A percentile compares a stretch with the other conserved stretches of the same genome.
These are phyloP conservation scores for Nymphaea colorata DNA, from an alignment of 164 flowering plant genomes.

Conservation along the genomic window DNA sequence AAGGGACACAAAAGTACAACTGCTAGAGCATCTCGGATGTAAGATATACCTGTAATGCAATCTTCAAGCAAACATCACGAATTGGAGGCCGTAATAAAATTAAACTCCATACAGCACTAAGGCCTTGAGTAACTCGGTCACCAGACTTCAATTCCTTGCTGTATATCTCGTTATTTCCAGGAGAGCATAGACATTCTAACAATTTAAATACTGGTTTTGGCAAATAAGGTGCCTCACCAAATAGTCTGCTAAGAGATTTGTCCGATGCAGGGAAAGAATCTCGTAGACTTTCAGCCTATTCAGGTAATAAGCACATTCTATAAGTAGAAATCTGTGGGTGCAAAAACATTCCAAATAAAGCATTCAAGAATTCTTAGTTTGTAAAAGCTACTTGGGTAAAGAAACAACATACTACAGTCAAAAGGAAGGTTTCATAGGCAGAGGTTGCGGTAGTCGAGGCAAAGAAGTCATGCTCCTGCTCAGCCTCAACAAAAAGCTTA, in stretches of 20 bases:
- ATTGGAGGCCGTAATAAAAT: conserved; percentile 73
- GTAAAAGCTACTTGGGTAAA: not conserved
- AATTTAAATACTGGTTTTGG: conserved; percentile 60
- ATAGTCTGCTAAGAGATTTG: conserved; percentile 79
- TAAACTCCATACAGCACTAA: conserved; percentile 83
- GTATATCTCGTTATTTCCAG: conserved; percentile 36
- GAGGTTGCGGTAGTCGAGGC: conserved; percentile 84
- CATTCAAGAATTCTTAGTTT: too few relatives aligned
- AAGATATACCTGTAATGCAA: conserved; percentile 59
- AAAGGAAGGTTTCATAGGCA: conserved; percentile 70
- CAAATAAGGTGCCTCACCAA: conserved; percentile 78
- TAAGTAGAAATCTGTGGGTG: too few relatives aligned
- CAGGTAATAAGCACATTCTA: not conserved
- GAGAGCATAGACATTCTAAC: conserved; percentile 74
- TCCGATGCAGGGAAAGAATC: conserved; percentile 94
- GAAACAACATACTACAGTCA: conserved; percentile 59
- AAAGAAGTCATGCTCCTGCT: conserved; percentile 75
- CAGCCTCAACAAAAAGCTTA: conserved; percentile 76
- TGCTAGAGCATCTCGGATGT: too few relatives aligned
- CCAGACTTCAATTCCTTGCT: conserved; percentile 68
- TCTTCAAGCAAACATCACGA: conserved; percentile 76
- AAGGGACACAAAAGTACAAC: too few relatives aligned
- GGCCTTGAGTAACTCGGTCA: conserved; percentile 96
- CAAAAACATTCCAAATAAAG: too few relatives aligned
- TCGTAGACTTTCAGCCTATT: conserved; percentile 76